phyloP scores from a whole-genome alignment of 495 filamentous ascomycete species.

The Daldinia decipiens region DNA sequence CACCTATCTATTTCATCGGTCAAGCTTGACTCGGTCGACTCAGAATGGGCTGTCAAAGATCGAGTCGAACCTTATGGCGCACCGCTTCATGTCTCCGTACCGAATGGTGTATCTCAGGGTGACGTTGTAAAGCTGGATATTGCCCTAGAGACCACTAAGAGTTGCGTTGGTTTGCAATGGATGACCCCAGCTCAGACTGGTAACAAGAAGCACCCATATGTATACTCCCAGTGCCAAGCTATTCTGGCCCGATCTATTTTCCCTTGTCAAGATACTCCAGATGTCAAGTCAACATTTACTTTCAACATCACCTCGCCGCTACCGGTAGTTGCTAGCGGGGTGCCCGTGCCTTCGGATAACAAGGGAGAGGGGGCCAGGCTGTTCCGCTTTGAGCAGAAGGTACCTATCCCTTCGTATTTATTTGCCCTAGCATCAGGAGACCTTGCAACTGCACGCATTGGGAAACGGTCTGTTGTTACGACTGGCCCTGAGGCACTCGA shows the following conservation, averaged over 20 bases:
- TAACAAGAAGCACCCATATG: slow-evolving; percentile 93
- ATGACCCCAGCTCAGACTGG: slow-evolving; percentile 88
- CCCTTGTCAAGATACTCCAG: slow-evolving; percentile 96
- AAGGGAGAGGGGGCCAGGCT: slow-evolving; percentile 63
- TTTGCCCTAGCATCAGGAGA: slow-evolving; percentile 93
- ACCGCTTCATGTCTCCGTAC: slow-evolving; percentile 77
- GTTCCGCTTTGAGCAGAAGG: slow-evolving; percentile 86
- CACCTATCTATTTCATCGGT: slow-evolving; percentile 76
- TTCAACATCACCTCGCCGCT: slow-evolving; percentile 89
- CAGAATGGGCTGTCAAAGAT: slow-evolving; percentile 75
- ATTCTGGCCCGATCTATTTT: slow-evolving; percentile 94
- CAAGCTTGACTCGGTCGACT: slow-evolving; percentile 63
- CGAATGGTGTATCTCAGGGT: slow-evolving; percentile 68
- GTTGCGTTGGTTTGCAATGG: slow-evolving; percentile 95
- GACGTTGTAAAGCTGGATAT: slow-evolving; percentile 71
- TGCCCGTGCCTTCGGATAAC: slow-evolving; percentile 67
- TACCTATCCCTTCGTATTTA: slow-evolving; percentile 93
- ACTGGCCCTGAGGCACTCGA: slow-evolving; percentile 87
- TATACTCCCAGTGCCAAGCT: slow-evolving; percentile 98
- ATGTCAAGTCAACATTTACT: slow-evolving; percentile 88
- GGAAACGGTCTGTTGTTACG: slow-evolving; percentile 82
- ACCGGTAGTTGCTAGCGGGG: slow-evolving; percentile 87
- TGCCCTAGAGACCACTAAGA: slow-evolving; percentile 73
- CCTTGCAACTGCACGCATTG: slow-evolving; percentile 83
- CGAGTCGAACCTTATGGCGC: slow-evolving; percentile 80